A percentile compares a stretch with the other conserved stretches of the same genome.
Evolutionary conservation across 2,329 filamentous ascomycete genomes (phyloP).

Genomic region (Trichoderma sp.): DNA sequence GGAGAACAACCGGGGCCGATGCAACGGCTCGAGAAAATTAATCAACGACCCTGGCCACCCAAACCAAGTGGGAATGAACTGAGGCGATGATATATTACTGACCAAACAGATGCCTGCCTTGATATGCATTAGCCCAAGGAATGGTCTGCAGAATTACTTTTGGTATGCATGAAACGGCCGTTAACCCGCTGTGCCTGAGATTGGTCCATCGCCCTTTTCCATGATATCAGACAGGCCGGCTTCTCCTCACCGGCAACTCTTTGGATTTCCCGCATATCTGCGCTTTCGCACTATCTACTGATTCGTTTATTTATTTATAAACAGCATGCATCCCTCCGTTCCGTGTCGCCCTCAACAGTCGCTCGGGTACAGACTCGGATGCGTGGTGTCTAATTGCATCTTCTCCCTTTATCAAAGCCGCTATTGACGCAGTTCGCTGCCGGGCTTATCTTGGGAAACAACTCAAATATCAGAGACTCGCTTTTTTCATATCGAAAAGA

Average conservation of each 20-base stretch:
- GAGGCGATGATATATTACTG: slow-evolving; percentile 3
- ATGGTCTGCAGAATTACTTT: slow-evolving; percentile 26
- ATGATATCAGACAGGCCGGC: slow-evolving; percentile 17
- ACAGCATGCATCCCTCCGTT: slow-evolving; percentile 7
- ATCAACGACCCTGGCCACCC: background rate
- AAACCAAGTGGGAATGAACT: background rate
- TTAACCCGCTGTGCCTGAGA: slow-evolving; percentile 21
- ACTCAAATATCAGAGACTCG: background rate
- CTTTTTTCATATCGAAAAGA: background rate
- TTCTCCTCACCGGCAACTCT: slow-evolving; percentile 3
- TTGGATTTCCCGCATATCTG: slow-evolving; percentile 15
- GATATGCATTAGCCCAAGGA: slow-evolving; percentile 23
- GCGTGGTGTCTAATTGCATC: slow-evolving; percentile 14
- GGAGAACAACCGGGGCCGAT: background rate
- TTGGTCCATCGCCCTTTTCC: slow-evolving; percentile 17
- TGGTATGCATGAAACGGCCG: slow-evolving; percentile 19
- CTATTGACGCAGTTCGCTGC: slow-evolving; percentile 15
- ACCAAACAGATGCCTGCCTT: slow-evolving; percentile 6
- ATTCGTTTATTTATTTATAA: background rate
- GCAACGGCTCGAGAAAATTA: slow-evolving; percentile 7
- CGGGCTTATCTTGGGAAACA: slow-evolving; percentile 2
- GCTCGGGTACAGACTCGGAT: background rate
- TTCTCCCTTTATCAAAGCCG: slow-evolving; percentile 13
- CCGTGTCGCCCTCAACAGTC: background rate
- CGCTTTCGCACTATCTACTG: background rate